A percentile compares a stretch with the other conserved stretches of the same genome.
Conservation (phyloP, 768 basidiomycete genomes). For the Suillus subaureus region DNA sequence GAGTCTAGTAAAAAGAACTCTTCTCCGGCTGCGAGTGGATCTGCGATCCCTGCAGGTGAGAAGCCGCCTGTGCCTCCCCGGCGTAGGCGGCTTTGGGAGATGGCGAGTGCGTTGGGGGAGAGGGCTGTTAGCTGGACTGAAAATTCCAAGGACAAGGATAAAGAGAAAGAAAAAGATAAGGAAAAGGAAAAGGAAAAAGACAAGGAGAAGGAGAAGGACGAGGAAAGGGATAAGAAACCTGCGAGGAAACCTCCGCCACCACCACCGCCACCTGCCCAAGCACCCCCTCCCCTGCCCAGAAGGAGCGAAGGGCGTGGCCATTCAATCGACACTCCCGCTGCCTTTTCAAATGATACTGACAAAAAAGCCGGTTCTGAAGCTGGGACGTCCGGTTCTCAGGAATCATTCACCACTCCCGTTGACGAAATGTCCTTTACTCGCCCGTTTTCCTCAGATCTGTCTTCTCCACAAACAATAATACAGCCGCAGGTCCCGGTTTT, state of each 20-base stretch:
- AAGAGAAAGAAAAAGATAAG: background rate
- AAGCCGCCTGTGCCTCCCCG: conserved; percentile 46
- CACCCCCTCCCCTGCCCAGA: conserved; percentile 55
- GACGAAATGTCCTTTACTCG: conserved; percentile 26
- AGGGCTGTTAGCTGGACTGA: conserved; percentile 59
- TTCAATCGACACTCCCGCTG: conserved; percentile 14
- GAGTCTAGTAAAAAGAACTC: background rate
- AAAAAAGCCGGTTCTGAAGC: conserved; percentile 6
- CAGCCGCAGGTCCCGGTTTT: conserved; percentile 7
- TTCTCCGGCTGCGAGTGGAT: no score
- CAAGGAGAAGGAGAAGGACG: conserved; percentile 32
- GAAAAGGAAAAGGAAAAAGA: conserved; percentile 37
- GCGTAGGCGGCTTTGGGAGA: conserved; percentile 65
- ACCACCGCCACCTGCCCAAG: conserved; percentile 24
- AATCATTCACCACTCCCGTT: conserved; percentile 21
- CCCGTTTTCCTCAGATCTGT: conserved; percentile 8
- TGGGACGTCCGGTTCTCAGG: conserved; percentile 11
- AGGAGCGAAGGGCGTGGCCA: conserved; percentile 42
- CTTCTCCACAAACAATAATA: conserved; percentile 10
- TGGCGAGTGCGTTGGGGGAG: conserved; percentile 64
- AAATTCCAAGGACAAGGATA: conserved; percentile 31
- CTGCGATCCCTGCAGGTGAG: background rate
- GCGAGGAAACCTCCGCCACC: conserved; percentile 20
- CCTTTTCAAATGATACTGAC: conserved; percentile 15
- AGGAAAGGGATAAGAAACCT: conserved; percentile 24